A percentile compares a stretch with the other conserved stretches of the same genome.
These are phyloP conservation scores for Edaphochlamys debaryana DNA, from an alignment of 139 green algal species.

Conservation along the genomic window DNA sequence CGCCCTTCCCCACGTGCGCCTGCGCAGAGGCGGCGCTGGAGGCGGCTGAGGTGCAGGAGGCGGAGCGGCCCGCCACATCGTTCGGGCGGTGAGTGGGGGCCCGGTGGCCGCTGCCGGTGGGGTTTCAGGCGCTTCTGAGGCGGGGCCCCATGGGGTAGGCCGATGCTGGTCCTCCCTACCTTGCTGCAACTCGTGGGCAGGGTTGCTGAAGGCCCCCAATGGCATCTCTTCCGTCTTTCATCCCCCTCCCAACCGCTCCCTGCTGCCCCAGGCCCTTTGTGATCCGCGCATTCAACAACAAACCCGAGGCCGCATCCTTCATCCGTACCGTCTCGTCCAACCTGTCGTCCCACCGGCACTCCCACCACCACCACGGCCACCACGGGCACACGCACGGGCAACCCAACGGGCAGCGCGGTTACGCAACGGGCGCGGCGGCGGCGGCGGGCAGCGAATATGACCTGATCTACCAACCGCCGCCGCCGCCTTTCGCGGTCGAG, in stretches of 20 bases:
- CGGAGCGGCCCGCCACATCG: background rate
- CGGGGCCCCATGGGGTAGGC: background rate
- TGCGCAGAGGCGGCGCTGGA: slow-evolving; percentile 12
- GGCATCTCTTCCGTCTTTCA: too few relatives aligned
- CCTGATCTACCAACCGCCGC: background rate
- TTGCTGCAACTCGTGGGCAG: too few relatives aligned
- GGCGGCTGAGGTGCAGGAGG: background rate
- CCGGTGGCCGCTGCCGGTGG: background rate
- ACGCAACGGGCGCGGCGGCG: background rate
- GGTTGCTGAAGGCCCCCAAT: too few relatives aligned
- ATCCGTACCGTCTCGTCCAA: background rate
- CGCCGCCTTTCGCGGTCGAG: slow-evolving; percentile 14
- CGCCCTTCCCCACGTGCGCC: background rate
- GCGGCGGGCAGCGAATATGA: background rate
- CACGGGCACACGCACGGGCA: background rate
- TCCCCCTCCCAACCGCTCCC: too few relatives aligned
- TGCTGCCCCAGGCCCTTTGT: background rate
- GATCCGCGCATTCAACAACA: slow-evolving; percentile 3
- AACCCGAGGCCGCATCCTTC: slow-evolving; percentile 6
- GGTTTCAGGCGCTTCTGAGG: background rate
- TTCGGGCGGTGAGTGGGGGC: slow-evolving; percentile 17
- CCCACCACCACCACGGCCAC: background rate
- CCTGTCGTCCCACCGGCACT: background rate
- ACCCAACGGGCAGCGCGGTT: background rate
- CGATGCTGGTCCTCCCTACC: background rate